Percentiles rank a stretch among this genome's conserved stretches.
These are phyloP conservation scores for Apostasia ramifera DNA, from an alignment of 106 monocot genomes.

Conservation along the genomic window DNA sequence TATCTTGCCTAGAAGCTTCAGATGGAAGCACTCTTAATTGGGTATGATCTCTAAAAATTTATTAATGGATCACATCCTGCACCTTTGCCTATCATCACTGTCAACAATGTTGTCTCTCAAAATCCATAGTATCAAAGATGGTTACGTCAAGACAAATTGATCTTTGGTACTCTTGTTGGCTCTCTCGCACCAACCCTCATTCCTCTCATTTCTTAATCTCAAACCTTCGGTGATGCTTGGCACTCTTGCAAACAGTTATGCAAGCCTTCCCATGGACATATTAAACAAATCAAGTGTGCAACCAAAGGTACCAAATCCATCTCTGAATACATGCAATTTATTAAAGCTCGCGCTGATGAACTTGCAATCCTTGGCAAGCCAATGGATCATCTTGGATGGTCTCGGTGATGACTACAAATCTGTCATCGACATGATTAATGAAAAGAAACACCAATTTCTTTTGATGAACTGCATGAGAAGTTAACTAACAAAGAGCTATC, in stretches of 20 bases:
- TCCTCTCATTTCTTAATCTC: neutral
- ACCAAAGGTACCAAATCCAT: neutral
- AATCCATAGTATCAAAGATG: neutral
- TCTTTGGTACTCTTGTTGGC: neutral
- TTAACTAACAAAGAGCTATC: neutral
- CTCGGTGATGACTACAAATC: neutral
- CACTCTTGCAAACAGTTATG: neutral
- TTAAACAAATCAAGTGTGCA: neutral
- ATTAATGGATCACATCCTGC: neutral
- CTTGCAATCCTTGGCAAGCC: neutral
- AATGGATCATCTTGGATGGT: neutral
- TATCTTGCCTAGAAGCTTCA: neutral
- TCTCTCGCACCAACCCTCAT: neutral
- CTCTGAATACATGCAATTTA: neutral
- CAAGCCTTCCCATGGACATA: neutral
- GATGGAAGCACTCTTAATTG: neutral
- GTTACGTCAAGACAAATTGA: neutral
- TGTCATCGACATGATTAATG: neutral
- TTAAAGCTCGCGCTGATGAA: neutral
- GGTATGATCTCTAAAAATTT: constrained; percentile 1
- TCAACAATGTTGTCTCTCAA: neutral
- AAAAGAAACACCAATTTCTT: neutral
- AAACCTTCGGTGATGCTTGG: neutral
- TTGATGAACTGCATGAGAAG: neutral
- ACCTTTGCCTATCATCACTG: neutral